Base-by-base conservation (phyloP, 73 alveolate genomes). In the Paramecium octaurelia region DNA sequence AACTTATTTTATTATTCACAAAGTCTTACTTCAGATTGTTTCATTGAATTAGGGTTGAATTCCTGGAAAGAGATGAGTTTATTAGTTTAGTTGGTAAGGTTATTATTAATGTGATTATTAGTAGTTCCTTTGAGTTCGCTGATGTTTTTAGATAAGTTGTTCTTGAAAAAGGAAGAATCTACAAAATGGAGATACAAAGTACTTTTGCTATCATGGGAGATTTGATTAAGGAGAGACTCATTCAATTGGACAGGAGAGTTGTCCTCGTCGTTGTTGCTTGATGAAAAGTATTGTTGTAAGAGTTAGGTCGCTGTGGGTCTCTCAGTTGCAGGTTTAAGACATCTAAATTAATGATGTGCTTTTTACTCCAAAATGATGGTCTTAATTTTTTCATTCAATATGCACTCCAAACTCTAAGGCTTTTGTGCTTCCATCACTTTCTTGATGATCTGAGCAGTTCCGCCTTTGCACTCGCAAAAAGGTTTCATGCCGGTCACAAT, bases 401-500 rank as follows among this genome's bases (percentile, higher is more conserved):
- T 38, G 2, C 60, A 77, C 20, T 87, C 64, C 8, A 87, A 14
- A 60, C 93, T 87, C 40, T 87, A 43, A 18, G 93, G 93, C 21
- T 87, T 87, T 60, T 60, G 1, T 5, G 59, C 16, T 87, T 87
- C 91, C 60, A 86, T 93, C 9, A 98, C 99, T 94, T 96, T 98
- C 80, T 96, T 95, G 92, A 97, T 97, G 20, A 98, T 95, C 36
- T 93, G 93, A 21, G 97, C 95, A 24, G 99, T 98, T 4, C 88
- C 93, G 93, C 96, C 97, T 73, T 93, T 95, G 46, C 99, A 98
- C 93, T 98, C 99, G 23, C 94, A 92, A 93, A 97, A 98, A 16
- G 99, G 99, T 64, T 96, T 95, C 92, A 95, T 97, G 14, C 95
- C 93, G 11, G 99, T 98, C 2, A 93, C 95, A 98, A 98, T 97